A percentile compares a stretch with the other conserved stretches of the same genome.
Evolutionary conservation across 2,329 filamentous ascomycete species (phyloP).

Genomic region (Neophaeococcomyces mojaviensis): DNA sequence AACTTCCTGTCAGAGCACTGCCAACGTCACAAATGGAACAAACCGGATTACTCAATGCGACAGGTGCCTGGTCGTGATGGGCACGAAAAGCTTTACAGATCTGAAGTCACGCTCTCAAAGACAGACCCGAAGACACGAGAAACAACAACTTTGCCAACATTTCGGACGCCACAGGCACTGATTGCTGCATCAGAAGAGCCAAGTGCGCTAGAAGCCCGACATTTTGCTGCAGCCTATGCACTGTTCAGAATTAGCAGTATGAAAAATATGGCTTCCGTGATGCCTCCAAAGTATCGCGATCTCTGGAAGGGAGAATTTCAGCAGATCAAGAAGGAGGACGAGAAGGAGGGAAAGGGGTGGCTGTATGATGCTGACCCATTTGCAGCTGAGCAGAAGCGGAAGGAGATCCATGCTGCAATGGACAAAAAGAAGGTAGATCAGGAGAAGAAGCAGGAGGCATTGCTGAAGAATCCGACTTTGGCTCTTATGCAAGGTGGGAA

Average conservation of each 20-base stretch:
- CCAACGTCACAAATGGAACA: slow-evolving; percentile 92
- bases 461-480: slow-evolving; percentile 25
- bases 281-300: slow-evolving; percentile 81
- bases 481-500: slow-evolving; percentile 31
- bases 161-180: slow-evolving; percentile 70
- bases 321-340: slow-evolving; percentile 70
- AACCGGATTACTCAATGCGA: slow-evolving; percentile 81
- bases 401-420: slow-evolving; percentile 65
- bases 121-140: slow-evolving; percentile 77
- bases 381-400: slow-evolving; percentile 63
- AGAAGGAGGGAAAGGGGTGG: slow-evolving; percentile 70
- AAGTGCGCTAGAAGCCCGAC: slow-evolving; percentile 80
- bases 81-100: slow-evolving; percentile 54
- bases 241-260: slow-evolving; percentile 89
- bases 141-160: slow-evolving; percentile 65
- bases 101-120: slow-evolving; percentile 68
- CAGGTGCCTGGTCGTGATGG: slow-evolving; percentile 36
- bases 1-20: slow-evolving; percentile 91
- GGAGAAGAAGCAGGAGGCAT: slow-evolving; percentile 40
- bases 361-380: slow-evolving; percentile 97
- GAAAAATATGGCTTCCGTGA: slow-evolving; percentile 90
- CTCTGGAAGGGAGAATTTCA: slow-evolving; percentile 87
- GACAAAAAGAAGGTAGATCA: slow-evolving; percentile 74
- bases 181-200: slow-evolving; percentile 68
- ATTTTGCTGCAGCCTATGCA: slow-evolving; percentile 87